Percentiles rank a stretch among this genome's conserved stretches.
Conservation (phyloP, 768 basidiomycete genomes). For the Leccinum uliginosum region DNA sequence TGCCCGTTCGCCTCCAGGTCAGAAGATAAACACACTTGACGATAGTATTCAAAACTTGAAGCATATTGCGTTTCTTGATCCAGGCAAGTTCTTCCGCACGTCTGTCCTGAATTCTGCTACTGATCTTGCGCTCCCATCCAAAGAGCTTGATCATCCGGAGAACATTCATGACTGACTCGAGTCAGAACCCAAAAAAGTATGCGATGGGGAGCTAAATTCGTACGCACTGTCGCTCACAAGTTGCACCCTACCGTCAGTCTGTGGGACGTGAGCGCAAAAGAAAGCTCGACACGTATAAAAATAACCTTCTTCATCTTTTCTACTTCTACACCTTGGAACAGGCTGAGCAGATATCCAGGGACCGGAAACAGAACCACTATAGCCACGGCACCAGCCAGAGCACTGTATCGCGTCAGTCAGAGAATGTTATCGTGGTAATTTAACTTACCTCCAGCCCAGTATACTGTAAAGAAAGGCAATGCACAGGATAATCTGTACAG, state of each 20-base stretch:
- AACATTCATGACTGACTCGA: slow-evolving; percentile 42
- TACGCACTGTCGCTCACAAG: slow-evolving; percentile 53
- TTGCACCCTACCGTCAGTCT: slow-evolving; percentile 41
- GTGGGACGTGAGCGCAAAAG: slow-evolving; percentile 35
- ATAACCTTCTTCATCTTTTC: slow-evolving; percentile 43
- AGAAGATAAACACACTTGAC: slow-evolving; percentile 12
- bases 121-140: slow-evolving; percentile 58
- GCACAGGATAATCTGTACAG: slow-evolving; percentile 1
- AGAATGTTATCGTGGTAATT: slow-evolving; percentile 23
- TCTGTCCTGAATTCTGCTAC: slow-evolving; percentile 47
- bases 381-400: slow-evolving; percentile 52
- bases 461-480: slow-evolving; percentile 5
- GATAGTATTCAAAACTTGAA: slow-evolving; percentile 38
- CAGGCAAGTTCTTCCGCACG: slow-evolving; percentile 57
- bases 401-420: slow-evolving; percentile 39
- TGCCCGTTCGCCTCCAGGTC: background rate
- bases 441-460: slow-evolving; percentile 9
- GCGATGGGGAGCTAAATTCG: slow-evolving; percentile 1
- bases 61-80: slow-evolving; percentile 48
- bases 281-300: background rate
- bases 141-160: slow-evolving; percentile 71
- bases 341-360: slow-evolving; percentile 51
- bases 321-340: slow-evolving; percentile 44
- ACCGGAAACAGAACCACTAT: slow-evolving; percentile 53
- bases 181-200: background rate